Base-by-base conservation (phyloP, 306 rosid genomes). In the Morella rubra region DNA sequence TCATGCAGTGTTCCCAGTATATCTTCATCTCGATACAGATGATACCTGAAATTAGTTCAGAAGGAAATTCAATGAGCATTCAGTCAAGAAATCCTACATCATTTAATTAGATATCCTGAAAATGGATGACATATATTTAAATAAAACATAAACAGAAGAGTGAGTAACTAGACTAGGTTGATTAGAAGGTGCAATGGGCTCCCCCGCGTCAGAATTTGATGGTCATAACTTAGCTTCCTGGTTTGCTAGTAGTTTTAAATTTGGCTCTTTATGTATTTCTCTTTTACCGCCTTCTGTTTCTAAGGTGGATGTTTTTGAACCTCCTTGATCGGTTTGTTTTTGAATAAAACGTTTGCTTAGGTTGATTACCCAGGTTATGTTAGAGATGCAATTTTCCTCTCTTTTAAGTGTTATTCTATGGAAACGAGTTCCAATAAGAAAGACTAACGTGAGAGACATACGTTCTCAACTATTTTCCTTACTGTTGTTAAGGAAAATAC, bases 1-100 rank as follows among this genome's bases (percentile, higher is more conserved):
- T 81, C 81, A 68, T 77, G 79, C 41, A 81, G 81, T 1, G 75
- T 77, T 73, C 85, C 81, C 71, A 81, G 32, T 55, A 81, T 59
- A 62, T 78, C 81, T 40, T 78, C 81, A 7, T 72, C 81, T 14
- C 77, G 81, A 69, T 47, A 78, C 18, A 77, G 79, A 59, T 74
- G 69, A 5, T 22, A 80, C 72, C 83, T 80, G 71, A 59, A 80
- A 80, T 75, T 7, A 7, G 24, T 7, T 49, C 64, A 18, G 5
- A 67, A 55, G 6, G 8, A n/a, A 73, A 79, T 14, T 5, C 14
- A 46, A 22, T 50, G 24, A 54, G 65, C 16, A 72, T 40, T 44
- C 19, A 8, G 41, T 40, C 76, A 40, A 40, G 8, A 72, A 72
- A 72, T n/a, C 18, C 14, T 18, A 19, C 7, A 27, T 41, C 7